phyloP scores from a whole-genome alignment of 2,329 filamentous ascomycete genomes.

The Diaporthe citri region DNA sequence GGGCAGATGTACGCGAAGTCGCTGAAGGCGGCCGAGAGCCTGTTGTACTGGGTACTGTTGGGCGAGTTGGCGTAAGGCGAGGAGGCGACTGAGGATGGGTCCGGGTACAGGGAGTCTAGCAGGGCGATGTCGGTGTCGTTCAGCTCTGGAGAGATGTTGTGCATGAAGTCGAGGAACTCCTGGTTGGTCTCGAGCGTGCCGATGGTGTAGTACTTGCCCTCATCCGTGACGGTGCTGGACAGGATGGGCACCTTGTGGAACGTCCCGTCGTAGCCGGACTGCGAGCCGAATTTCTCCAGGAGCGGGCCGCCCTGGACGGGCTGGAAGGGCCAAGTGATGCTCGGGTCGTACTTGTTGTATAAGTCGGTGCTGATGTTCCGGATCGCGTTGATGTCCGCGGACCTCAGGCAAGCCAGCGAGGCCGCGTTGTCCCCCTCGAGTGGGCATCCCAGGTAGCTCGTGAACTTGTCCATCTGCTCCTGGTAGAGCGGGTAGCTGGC shows the following conservation, averaged over 20 bases:
- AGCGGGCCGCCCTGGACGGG: slow-evolving; percentile 59
- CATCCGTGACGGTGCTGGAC: slow-evolving; percentile 53
- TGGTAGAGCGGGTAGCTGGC: slow-evolving; percentile 50
- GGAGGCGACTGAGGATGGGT: slow-evolving; percentile 49
- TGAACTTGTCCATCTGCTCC: slow-evolving; percentile 49
- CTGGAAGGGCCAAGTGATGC: slow-evolving; percentile 63
- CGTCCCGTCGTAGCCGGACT: slow-evolving; percentile 52
- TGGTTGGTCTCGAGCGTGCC: slow-evolving; percentile 51
- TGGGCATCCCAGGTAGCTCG: slow-evolving; percentile 48
- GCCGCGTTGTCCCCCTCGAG: slow-evolving; percentile 46
- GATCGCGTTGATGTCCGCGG: slow-evolving; percentile 52
- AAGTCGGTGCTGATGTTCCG: slow-evolving; percentile 54
- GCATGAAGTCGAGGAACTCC: slow-evolving; percentile 53
- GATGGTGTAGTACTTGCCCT: slow-evolving; percentile 51
- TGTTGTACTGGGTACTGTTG: slow-evolving; percentile 58
- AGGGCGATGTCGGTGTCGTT: slow-evolving; percentile 47
- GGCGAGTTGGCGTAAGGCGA: slow-evolving; percentile 54
- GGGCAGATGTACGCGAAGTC: slow-evolving; percentile 61
- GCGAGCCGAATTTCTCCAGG: slow-evolving; percentile 61
- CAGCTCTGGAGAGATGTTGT: slow-evolving; percentile 50
- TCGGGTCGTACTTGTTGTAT: slow-evolving; percentile 53
- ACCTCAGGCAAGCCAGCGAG: slow-evolving; percentile 54
- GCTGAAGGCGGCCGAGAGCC: slow-evolving; percentile 57
- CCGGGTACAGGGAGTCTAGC: slow-evolving; percentile 51
- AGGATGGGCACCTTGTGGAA: slow-evolving; percentile 54